These are phyloP conservation scores for Pyricularia pennisetigena DNA, from an alignment of 2,329 filamentous ascomycete species.

Conservation along the genomic window DNA sequence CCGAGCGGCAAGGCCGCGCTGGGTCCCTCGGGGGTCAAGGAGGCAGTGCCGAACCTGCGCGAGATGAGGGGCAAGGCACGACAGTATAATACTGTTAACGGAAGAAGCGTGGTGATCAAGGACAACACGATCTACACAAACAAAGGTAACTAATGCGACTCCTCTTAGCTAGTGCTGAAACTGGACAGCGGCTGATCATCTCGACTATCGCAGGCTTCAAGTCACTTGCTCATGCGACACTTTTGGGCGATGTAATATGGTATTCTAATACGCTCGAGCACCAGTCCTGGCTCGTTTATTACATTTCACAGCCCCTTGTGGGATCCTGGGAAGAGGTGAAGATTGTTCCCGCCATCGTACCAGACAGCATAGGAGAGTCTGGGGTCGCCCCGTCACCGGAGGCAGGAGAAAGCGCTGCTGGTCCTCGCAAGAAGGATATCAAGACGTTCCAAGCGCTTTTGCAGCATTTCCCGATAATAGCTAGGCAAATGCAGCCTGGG, in stretches of 20 bases:
- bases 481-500: slow-evolving; percentile 88
- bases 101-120: slow-evolving; percentile 87
- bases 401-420: slow-evolving; percentile 27
- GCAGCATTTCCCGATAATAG: slow-evolving; percentile 89
- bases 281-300: slow-evolving; percentile 93
- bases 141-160: slow-evolving; percentile 55
- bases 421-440: slow-evolving; percentile 77
- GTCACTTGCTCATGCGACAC: slow-evolving; percentile 76
- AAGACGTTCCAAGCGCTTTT: slow-evolving; percentile 84
- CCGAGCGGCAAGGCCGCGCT: slow-evolving; percentile 38
- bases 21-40: slow-evolving; percentile 41
- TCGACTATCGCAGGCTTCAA: slow-evolving; percentile 64
- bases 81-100: slow-evolving; percentile 88
- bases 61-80: slow-evolving; percentile 89
- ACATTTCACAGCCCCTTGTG: slow-evolving; percentile 81
- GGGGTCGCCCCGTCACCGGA: slow-evolving; percentile 7
- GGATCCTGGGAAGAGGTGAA: slow-evolving; percentile 71
- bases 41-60: slow-evolving; percentile 54
- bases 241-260: slow-evolving; percentile 76
- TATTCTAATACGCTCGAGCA: slow-evolving; percentile 84
- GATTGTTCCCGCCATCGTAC: slow-evolving; percentile 56
- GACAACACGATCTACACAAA: slow-evolving; percentile 91
- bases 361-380: slow-evolving; percentile 20
- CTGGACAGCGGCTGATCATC: background rate
- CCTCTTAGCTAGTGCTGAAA: background rate